Base-by-base conservation (phyloP, 2,329 filamentous ascomycete genomes). In the Penicillium rolfsii region DNA sequence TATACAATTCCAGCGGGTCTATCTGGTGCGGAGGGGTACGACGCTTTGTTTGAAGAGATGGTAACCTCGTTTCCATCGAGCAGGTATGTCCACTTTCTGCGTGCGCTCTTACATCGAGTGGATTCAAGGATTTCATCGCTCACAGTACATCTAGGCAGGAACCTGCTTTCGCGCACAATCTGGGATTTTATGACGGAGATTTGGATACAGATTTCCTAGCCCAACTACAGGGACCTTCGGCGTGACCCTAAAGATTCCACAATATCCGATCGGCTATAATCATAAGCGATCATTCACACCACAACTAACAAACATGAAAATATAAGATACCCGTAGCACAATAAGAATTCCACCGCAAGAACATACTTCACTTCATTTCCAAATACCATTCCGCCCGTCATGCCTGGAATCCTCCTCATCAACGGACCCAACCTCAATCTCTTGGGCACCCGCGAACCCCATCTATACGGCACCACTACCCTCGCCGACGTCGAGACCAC, bases 351-450 rank as follows among this genome's bases (percentile, higher is more conserved):
- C 22, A 43, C 12, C 3, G 8, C 19, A 43, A 43, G 19, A 24
- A 19, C 40, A 22, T 19, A 19, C n/a, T 7, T 22, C 12, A 12
- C 12, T 36, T 41, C 8, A 22, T 43, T 22, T 19, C n/a, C 9
- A 43, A 41, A 41, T 3, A 9, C 1, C 22, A 12, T 43, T 4
- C 8, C n/a, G 1, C 19, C 14, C n/a, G 8, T 41, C 33, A 36
- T 53, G 33, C 35, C 50, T n/a, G 46, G 46, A 22, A 60, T 63
- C 69, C 85, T 91, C 64, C 81, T 91, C 64, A 85, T 91, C 78
- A 91, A 91, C 75, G 89, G 89, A 9, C 88, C 89, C 40, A 92
- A 92, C 73, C 87, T 92, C 68, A 91, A 91, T 76, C 86, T 92
- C 41, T 83, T 92, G 22, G 89, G 89, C 19, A 87, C 84, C 2